Base-by-base conservation (phyloP, 2,329 filamentous ascomycete species). In the Colletotrichum euphorbiae region DNA sequence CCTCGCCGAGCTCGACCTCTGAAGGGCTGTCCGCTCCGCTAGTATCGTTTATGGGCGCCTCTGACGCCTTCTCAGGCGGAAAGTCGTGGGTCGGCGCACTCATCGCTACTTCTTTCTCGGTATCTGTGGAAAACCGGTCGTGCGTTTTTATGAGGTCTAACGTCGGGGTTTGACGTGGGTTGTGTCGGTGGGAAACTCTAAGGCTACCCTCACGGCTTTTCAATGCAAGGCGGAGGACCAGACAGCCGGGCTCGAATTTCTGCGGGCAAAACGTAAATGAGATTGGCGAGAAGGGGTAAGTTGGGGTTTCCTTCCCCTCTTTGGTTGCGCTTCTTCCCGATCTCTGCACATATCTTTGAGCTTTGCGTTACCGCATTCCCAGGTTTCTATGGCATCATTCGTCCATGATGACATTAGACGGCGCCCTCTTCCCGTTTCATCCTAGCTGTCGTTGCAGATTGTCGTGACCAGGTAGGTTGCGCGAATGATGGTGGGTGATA, bases 391-490 rank as follows among this genome's bases (percentile, higher is more conserved):
- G 60, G 65, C 65, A 68, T 68, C 65, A 68, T 68, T 54, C 17
- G 15, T 68, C 60, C 46, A 68, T 68, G 65, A 68, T 68, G 65
- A 55, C 65, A 59, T 63, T 59, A 17, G 19, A 61, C 54, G 17
- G 61, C 7, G 31, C n/a, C 52, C 54, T 46, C 54, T 64, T 48
- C 65, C 65, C 42, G 13, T 64, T 42, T 50, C 50, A 42, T 42
- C 46, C 15, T 55, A 65, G 54, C 48, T 59, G 9, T 61, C 65
- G 54, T 58, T 59, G 65, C 33, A 59, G 31, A 43, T 33, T 48
- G 12, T 24, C 33, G 15, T 28, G 40, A 61, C 21, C 60, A 21
- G 48, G 46, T 59, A 46, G 52, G 43, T 48, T 58, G 54, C 54
- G 45, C 54, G 17, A 48, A 6, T 2, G 13, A 4, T 7, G 17